Percentiles rank a stretch among this genome's conserved stretches.
phyloP scores from a whole-genome alignment of 2,329 filamentous ascomycete species.

The Arthrobotrys musiformis region DNA sequence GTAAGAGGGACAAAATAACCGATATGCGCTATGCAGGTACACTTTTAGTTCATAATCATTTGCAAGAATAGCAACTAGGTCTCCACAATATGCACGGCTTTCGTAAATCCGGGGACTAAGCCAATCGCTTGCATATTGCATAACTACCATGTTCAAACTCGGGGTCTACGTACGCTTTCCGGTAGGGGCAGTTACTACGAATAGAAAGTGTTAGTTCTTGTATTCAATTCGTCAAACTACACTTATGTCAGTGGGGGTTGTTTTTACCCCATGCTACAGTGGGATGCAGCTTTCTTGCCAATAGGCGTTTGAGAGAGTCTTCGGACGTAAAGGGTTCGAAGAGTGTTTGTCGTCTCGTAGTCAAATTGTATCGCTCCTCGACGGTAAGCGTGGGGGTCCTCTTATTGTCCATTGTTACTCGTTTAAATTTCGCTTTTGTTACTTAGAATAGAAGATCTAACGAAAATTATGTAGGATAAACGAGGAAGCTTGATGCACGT shows the following conservation, averaged over 20 bases:
- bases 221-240: neutral
- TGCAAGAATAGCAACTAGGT: neutral
- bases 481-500: neutral
- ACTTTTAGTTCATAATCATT: neutral
- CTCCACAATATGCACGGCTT: neutral
- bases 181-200: constrained; percentile 46
- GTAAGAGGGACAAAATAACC: constrained; percentile 48
- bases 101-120: neutral
- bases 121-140: neutral
- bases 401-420: neutral
- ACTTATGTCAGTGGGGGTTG: neutral
- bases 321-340: constrained; percentile 35
- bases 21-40: constrained; percentile 34
- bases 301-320: constrained; percentile 19
- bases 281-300: constrained; percentile 21
- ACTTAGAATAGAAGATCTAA: constrained; percentile 2
- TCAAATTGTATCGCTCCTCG: constrained; percentile 22
- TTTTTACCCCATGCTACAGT: constrained; percentile 44
- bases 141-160: neutral
- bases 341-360: constrained; percentile 30
- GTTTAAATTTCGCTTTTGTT: neutral
- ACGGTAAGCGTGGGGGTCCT: neutral
- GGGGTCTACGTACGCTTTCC: constrained; percentile 40
- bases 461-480: neutral
- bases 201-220: neutral